Conservation (phyloP, 2,329 filamentous ascomycete genomes). For the Sclerotinia sclerotiorum region DNA sequence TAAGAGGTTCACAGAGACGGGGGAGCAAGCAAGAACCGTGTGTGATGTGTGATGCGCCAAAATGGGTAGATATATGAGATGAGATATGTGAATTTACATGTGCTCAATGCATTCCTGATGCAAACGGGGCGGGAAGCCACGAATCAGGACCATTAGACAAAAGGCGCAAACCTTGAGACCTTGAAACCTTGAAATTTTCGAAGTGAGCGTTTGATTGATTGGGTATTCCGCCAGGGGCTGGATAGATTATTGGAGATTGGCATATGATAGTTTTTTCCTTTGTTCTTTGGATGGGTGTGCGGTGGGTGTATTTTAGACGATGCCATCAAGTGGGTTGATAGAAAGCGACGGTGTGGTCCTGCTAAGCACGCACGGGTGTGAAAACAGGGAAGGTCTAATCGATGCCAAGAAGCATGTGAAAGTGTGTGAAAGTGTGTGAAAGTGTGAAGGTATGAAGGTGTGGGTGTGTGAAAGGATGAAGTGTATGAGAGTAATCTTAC, state of each 20-base stretch:
- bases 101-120: constrained; percentile 13
- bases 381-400: background rate
- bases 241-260: background rate
- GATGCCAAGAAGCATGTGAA: constrained; percentile 21
- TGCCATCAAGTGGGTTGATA: constrained; percentile 6
- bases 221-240: background rate
- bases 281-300: background rate
- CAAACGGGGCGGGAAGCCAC: constrained; percentile 2
- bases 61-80: background rate
- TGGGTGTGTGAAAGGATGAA: background rate
- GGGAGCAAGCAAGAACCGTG: constrained; percentile 5
- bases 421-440: constrained; percentile 17
- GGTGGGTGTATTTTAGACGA: constrained; percentile 11
- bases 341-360: background rate
- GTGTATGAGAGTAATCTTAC: background rate
- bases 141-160: background rate
- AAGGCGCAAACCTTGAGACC: background rate
- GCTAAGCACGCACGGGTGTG: too few relatives aligned
- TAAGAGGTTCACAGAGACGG: constrained; percentile 18
- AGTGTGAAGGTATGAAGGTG: too few relatives aligned
- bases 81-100: constrained; percentile 21
- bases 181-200: background rate
- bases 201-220: background rate
- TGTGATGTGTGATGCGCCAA: background rate
- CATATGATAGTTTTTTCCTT: background rate